These are phyloP conservation scores for Marasmius sp. DNA, from an alignment of 1,284 basidiomycete genomes.

Conservation along the genomic window DNA sequence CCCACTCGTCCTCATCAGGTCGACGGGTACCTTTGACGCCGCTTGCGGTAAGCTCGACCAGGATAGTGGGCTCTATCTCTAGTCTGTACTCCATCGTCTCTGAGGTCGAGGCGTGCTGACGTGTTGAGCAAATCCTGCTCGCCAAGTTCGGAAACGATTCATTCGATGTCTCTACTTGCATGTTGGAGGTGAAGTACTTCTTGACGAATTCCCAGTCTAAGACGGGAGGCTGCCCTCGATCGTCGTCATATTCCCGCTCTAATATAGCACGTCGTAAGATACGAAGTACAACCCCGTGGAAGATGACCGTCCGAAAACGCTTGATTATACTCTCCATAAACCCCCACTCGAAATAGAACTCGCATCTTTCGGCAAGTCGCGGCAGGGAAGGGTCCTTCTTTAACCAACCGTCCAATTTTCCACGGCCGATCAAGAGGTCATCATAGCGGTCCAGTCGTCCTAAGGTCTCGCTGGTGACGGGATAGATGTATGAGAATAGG, in stretches of 20 bases:
- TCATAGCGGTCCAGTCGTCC: slow-evolving; percentile 33
- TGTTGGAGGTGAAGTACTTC: slow-evolving; percentile 20
- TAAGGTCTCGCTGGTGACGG: slow-evolving; percentile 68
- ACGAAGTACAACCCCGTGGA: slow-evolving; percentile 66
- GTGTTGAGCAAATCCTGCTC: slow-evolving; percentile 36
- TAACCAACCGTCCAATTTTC: slow-evolving; percentile 41
- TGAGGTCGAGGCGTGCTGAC: slow-evolving; percentile 66
- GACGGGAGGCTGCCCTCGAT: slow-evolving; percentile 15
- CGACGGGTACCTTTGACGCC: slow-evolving; percentile 64
- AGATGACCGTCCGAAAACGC: slow-evolving; percentile 75
- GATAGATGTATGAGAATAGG: slow-evolving; percentile 73
- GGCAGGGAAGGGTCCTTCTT: slow-evolving; percentile 69
- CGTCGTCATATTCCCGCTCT: slow-evolving; percentile 32
- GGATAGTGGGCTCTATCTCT: slow-evolving; percentile 62
- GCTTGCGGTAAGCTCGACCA: slow-evolving; percentile 61
- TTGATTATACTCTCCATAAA: slow-evolving; percentile 76
- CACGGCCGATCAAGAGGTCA: slow-evolving; percentile 20
- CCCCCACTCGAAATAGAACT: slow-evolving; percentile 90
- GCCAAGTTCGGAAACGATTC: slow-evolving; percentile 35
- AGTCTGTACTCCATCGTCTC: slow-evolving; percentile 70
- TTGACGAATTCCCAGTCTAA: background rate
- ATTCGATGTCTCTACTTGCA: slow-evolving; percentile 36
- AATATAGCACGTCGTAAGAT: slow-evolving; percentile 61
- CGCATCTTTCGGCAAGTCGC: slow-evolving; percentile 74
- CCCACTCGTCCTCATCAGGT: slow-evolving; percentile 51